Evolutionary conservation across 495 filamentous ascomycete genomes (phyloP).

Genomic region (Astrocystis sublimbata): DNA sequence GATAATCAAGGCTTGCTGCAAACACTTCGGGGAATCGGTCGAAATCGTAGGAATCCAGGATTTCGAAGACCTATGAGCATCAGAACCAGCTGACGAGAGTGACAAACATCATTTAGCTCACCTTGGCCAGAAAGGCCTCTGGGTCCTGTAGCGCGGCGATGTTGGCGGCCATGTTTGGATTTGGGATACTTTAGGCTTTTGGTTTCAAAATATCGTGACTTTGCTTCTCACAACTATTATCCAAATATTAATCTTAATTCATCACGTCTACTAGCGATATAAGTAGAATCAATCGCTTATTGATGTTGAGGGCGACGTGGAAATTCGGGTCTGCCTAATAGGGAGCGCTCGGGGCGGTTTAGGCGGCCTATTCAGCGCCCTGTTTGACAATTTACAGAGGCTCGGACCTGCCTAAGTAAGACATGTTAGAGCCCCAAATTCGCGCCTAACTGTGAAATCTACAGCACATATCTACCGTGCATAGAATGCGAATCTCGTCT

Average conservation of each 20-base stretch:
- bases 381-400: conserved; percentile 6
- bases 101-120: not conserved
- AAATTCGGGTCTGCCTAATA: not conserved
- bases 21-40: conserved; percentile 3
- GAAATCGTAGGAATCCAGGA: conserved; percentile 1
- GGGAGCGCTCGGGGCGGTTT: too few species aligned
- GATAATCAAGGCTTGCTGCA: not conserved
- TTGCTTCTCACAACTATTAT: not conserved
- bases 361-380: not conserved
- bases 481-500: not conserved
- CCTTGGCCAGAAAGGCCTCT: not conserved
- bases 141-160: not conserved
- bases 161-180: not conserved
- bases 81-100: not conserved
- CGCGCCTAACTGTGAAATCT: not conserved
- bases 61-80: not conserved
- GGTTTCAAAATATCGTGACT: not conserved
- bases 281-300: not conserved
- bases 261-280: not conserved
- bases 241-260: not conserved
- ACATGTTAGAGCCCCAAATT: not conserved
- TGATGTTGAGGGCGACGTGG: not conserved
- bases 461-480: not conserved
- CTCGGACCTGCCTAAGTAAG: conserved; percentile 4
- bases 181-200: not conserved